phyloP scores from a whole-genome alignment of 257 asterid species.

The Solanum pimpinellifolium region DNA sequence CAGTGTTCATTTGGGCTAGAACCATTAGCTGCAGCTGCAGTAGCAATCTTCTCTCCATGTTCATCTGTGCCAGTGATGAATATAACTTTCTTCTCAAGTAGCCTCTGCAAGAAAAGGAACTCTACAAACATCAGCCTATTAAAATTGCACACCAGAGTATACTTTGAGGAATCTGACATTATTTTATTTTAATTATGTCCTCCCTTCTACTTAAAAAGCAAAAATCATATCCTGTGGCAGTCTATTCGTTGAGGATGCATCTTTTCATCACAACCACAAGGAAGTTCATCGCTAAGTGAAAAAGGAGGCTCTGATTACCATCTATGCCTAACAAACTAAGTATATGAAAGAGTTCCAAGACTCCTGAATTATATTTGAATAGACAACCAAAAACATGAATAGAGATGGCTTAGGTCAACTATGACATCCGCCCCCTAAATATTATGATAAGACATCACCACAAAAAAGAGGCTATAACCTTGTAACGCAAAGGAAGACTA shows the following conservation, averaged over 20 bases:
- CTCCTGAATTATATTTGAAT: not conserved
- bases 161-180: not conserved
- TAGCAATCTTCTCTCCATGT: slow-evolving; percentile 95
- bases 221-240: not conserved
- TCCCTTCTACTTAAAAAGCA: not conserved
- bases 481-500: not conserved
- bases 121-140: not conserved
- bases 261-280: not conserved
- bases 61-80: slow-evolving; percentile 94
- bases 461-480: not conserved
- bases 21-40: slow-evolving; percentile 70
- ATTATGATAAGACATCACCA: not conserved
- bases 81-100: slow-evolving; percentile 65
- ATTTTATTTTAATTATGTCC: not conserved
- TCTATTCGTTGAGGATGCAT: not conserved
- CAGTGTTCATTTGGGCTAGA: slow-evolving; percentile 74
- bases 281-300: not conserved
- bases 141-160: not conserved
- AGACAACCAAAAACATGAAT: not conserved
- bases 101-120: slow-evolving; percentile 47
- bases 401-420: not conserved
- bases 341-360: not conserved
- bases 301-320: not conserved
- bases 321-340: not conserved
- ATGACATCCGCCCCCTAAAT: not conserved